phyloP scores from a whole-genome alignment of 2,329 filamentous ascomycete genomes.

The Zasmidium cellare region DNA sequence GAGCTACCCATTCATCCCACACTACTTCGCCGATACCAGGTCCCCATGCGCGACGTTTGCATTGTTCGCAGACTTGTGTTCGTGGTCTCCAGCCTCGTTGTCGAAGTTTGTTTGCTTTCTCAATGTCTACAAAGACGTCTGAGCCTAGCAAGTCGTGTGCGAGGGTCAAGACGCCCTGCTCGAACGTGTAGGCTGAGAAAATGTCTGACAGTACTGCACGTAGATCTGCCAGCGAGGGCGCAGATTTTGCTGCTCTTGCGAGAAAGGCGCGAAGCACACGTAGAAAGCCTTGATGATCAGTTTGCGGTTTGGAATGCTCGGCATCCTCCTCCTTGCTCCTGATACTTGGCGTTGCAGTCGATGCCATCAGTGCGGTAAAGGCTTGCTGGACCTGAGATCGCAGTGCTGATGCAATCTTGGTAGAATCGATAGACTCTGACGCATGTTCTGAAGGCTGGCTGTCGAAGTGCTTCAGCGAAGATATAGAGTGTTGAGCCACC shows the following conservation, averaged over 20 bases:
- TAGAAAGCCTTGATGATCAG: slow-evolving; percentile 71
- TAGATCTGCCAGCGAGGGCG: slow-evolving; percentile 83
- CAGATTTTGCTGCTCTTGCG: slow-evolving; percentile 74
- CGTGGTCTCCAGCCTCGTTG: slow-evolving; percentile 87
- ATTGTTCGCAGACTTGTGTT: slow-evolving; percentile 84
- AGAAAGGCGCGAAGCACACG: slow-evolving; percentile 88
- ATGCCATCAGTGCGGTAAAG: slow-evolving; percentile 81
- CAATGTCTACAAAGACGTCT: slow-evolving; percentile 82
- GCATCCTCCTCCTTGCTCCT: slow-evolving; percentile 22
- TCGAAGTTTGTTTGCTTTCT: slow-evolving; percentile 70
- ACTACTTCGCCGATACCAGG: slow-evolving; percentile 75
- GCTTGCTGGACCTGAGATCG: slow-evolving; percentile 83
- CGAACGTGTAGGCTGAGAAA: slow-evolving; percentile 93
- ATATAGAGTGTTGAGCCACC: slow-evolving; percentile 46
- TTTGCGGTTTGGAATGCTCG: slow-evolving; percentile 13
- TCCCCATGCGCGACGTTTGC: slow-evolving; percentile 81
- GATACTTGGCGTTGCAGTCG: slow-evolving; percentile 59
- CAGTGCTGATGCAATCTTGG: slow-evolving; percentile 66
- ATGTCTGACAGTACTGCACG: slow-evolving; percentile 83
- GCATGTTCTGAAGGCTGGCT: slow-evolving; percentile 33
- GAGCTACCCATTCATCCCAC: slow-evolving; percentile 79
- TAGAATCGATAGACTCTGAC: slow-evolving; percentile 49
- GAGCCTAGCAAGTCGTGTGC: slow-evolving; percentile 85
- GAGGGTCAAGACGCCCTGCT: slow-evolving; percentile 79
- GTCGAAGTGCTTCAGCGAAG: slow-evolving; percentile 25